Conservation (phyloP, 2,329 filamentous ascomycete species). For the Cladophialophora exuberans region DNA sequence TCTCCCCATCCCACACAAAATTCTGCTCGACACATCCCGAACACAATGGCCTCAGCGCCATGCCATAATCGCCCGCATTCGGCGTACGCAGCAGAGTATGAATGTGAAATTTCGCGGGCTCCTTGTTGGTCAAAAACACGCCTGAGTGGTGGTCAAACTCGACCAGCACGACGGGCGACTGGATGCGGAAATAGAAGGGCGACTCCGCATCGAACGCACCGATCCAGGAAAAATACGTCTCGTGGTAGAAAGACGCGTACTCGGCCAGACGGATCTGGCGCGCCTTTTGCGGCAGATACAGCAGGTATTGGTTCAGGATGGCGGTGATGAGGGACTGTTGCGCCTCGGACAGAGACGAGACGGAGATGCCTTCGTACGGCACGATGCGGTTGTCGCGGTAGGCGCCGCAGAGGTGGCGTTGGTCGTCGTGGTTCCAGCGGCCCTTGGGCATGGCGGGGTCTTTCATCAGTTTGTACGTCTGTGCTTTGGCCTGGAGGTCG, state of each 20-base stretch:
- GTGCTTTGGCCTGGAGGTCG: constrained; percentile 54
- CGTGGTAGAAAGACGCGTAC: constrained; percentile 59
- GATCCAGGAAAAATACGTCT: constrained; percentile 82
- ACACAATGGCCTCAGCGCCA: constrained; percentile 49
- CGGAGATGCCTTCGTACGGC: constrained; percentile 70
- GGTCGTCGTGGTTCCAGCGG: constrained; percentile 80
- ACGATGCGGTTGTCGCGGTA: constrained; percentile 78
- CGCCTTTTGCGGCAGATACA: constrained; percentile 66
- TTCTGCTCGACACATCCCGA: constrained; percentile 39
- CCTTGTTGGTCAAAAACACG: constrained; percentile 72
- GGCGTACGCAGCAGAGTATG: constrained; percentile 73
- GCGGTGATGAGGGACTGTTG: constrained; percentile 60
- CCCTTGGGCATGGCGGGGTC: constrained; percentile 66
- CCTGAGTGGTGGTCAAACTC: constrained; percentile 81
- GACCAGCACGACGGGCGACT: constrained; percentile 72
- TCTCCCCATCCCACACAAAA: constrained; percentile 39
- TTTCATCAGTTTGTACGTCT: constrained; percentile 62
- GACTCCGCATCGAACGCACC: constrained; percentile 67
- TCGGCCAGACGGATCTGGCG: constrained; percentile 59
- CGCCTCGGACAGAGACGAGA: constrained; percentile 50
- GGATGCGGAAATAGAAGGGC: constrained; percentile 76
- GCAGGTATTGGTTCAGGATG: constrained; percentile 67
- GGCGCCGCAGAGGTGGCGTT: constrained; percentile 76
- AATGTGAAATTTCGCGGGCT: constrained; percentile 76
- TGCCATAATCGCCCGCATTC: constrained; percentile 77